phyloP scores from a whole-genome alignment of 73 alveolate genomes.

The Uronychia binucleata region DNA sequence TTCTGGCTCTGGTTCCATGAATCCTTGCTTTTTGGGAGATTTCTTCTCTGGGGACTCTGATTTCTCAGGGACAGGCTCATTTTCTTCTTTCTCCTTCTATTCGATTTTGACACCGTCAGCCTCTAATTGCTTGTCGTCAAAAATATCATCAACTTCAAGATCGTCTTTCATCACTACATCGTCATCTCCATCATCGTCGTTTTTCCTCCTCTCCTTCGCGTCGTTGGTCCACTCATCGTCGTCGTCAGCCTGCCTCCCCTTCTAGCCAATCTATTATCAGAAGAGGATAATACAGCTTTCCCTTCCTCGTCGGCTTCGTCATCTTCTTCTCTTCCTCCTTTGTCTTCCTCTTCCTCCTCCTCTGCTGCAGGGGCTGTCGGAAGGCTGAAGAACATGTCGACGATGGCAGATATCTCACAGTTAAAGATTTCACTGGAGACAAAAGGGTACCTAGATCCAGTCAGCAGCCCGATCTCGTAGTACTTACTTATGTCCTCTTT shows the following conservation, averaged over 20 bases:
- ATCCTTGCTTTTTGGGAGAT: neutral
- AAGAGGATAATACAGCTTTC: neutral
- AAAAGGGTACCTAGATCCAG: no score
- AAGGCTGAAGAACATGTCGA: slow-evolving; percentile 54
- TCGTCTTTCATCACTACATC: no score
- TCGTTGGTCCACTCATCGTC: neutral
- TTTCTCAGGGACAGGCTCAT: neutral
- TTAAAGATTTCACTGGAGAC: slow-evolving; percentile 62
- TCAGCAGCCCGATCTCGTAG: no score
- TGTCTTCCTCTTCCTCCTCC: neutral
- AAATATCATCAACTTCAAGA: no score
- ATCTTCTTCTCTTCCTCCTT: neutral
- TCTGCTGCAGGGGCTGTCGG: slow-evolving; percentile 56
- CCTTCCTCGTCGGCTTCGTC: slow-evolving; percentile 3
- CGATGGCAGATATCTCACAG: slow-evolving; percentile 50
- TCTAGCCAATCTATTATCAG: no score
- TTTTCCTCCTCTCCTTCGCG: neutral
- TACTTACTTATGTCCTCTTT: slow-evolving; percentile 67
- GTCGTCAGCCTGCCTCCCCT: neutral
- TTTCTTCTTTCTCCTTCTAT: neutral
- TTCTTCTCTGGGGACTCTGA: neutral
- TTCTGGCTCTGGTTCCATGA: neutral
- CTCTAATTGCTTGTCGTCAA: neutral
- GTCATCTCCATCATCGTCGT: neutral
- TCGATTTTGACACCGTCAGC: no score